Evolutionary conservation across 1,284 basidiomycete species (phyloP).

Genomic region (Trichosporon sp.): DNA sequence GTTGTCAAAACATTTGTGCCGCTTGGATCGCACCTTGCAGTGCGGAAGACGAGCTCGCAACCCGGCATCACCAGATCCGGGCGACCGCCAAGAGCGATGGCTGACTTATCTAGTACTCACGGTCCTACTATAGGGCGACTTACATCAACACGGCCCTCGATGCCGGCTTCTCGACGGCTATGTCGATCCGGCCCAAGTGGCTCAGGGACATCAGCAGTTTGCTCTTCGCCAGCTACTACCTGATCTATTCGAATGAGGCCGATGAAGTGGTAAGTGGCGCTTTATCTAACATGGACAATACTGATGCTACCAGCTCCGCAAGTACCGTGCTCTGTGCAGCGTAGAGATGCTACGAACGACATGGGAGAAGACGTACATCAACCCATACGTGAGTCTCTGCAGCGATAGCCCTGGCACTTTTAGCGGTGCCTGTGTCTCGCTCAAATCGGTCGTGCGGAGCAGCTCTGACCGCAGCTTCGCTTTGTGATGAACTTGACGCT

Average conservation of each 20-base stretch:
- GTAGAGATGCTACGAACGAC: constrained; percentile 91
- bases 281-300: neutral
- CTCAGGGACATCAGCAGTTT: constrained; percentile 77
- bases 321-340: constrained; percentile 85
- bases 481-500: constrained; percentile 58
- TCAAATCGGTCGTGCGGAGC: neutral
- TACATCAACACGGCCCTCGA: constrained; percentile 94
- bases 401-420: too few relatives aligned
- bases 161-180: constrained; percentile 92
- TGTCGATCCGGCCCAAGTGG: constrained; percentile 89
- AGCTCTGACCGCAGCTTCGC: constrained; percentile 56
- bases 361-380: constrained; percentile 86
- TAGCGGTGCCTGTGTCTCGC: too few relatives aligned
- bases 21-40: neutral
- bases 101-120: constrained; percentile 68
- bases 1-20: constrained; percentile 32
- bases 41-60: neutral
- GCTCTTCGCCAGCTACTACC: constrained; percentile 82
- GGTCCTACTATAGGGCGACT: constrained; percentile 92
- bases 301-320: constrained; percentile 61
- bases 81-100: neutral
- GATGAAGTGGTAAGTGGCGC: constrained; percentile 72
- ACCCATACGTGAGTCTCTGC: constrained; percentile 77
- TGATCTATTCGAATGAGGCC: constrained; percentile 85
- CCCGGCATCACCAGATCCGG: neutral